Base-by-base conservation (phyloP, 2,329 filamentous ascomycete genomes). In the Pseudogymnoascus sp. region DNA sequence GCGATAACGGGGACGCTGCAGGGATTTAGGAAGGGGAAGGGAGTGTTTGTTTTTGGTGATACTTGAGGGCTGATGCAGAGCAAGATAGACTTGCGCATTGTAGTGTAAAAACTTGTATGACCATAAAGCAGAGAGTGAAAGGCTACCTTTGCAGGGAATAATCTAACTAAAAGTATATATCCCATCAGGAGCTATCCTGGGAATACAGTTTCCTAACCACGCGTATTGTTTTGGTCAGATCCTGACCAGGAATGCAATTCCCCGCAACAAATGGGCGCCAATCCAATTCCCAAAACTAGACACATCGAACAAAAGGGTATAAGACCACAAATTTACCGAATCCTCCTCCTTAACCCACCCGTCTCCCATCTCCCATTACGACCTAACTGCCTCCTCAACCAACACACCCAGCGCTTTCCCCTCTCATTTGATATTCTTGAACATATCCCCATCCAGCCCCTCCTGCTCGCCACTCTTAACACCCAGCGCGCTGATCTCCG, bases 21-120 rank as follows among this genome's bases (percentile, higher is more conserved):
- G 63, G 94, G 93, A 0, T 97, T 90, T 74, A 84, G 92, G 71
- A 84, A 85, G 67, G 93, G 92, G 10, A 99, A 99, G 79, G 89
- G 92, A 0, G 84, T 99, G 2, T 94, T 97, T 74, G 83, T 93
- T 4, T 97, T 94, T 75, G 82, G 82, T 23, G 79, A 80, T 65
- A 79, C 76, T 31, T 56, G 47, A 56, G n/a, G 14, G 25, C n/a
- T 10, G 44, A 50, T 50, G 14, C 14, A 37, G 79, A 67, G 64
- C 21, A 61, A 50, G 10, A 53, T 37, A 61, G 33, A 38, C 14
- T 7, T 31, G 25, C 25, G 38, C 35, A 42, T 56, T 28, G 25
- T 63, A 63, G 25, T 56, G 33, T 63, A 62, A 31, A 42, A 63
- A 38, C 33, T 60, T 60, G 37, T 38, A 37, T 60, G 59, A 38